These are phyloP conservation scores for Pilobolus umbonatus DNA, from an alignment of 192 early-diverging fungal genomes.

Conservation along the genomic window DNA sequence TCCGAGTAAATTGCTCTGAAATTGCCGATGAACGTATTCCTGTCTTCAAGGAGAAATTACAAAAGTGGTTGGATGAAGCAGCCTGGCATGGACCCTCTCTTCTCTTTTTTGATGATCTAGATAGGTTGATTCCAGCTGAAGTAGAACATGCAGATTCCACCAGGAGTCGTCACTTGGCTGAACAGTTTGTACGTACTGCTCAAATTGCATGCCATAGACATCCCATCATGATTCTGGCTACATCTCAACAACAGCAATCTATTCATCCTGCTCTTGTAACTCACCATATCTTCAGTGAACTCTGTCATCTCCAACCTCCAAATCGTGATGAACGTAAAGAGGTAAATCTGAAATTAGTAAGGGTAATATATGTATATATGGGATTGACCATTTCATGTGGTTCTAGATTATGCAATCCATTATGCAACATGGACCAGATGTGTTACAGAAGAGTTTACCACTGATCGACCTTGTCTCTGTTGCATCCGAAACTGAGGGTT, in stretches of 20 bases:
- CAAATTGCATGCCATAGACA: slow-evolving; percentile 42
- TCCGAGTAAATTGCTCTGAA: slow-evolving; percentile 52
- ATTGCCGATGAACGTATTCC: slow-evolving; percentile 53
- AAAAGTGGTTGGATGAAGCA: slow-evolving; percentile 58
- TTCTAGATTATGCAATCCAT: slow-evolving; percentile 72
- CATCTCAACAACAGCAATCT: slow-evolving; percentile 59
- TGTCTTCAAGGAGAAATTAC: slow-evolving; percentile 53
- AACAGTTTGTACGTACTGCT: slow-evolving; percentile 56
- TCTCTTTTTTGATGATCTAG: slow-evolving; percentile 72
- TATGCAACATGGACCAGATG: slow-evolving; percentile 48
- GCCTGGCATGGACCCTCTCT: slow-evolving; percentile 68
- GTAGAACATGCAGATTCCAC: slow-evolving; percentile 68
- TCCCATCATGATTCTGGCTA: slow-evolving; percentile 55
- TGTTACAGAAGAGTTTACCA: slow-evolving; percentile 41
- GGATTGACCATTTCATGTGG: slow-evolving; percentile 26
- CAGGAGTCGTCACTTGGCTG: slow-evolving; percentile 57
- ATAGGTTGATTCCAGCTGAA: slow-evolving; percentile 66
- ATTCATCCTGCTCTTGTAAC: slow-evolving; percentile 55
- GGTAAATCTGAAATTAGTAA: slow-evolving; percentile 40
- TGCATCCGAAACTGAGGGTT: slow-evolving; percentile 83
- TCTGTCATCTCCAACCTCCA: slow-evolving; percentile 58
- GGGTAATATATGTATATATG: slow-evolving; percentile 21
- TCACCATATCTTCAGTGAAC: slow-evolving; percentile 60
- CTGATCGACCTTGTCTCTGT: slow-evolving; percentile 68
- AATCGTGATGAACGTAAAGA: slow-evolving; percentile 57